A percentile compares a stretch with the other conserved stretches of the same genome.
phyloP scores from a whole-genome alignment of 1,139 yeast genomes.

The Lodderomyces margitis region DNA sequence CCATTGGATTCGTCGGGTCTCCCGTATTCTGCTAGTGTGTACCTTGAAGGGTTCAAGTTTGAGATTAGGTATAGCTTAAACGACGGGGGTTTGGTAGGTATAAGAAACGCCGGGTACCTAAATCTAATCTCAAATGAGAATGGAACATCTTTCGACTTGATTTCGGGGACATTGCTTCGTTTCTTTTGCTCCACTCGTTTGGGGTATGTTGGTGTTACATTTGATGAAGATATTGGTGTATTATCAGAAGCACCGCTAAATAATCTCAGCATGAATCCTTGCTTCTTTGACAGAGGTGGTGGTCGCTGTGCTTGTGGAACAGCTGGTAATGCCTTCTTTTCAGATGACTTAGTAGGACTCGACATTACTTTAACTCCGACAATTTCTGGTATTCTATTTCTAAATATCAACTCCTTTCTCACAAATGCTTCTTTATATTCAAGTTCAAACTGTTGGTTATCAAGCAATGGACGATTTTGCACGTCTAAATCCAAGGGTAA shows the following conservation, averaged over 20 bases:
- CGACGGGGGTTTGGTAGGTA: conserved; percentile 42
- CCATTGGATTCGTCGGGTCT: conserved; percentile 45
- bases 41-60: conserved; percentile 32
- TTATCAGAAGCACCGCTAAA: conserved; percentile 16
- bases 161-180: conserved; percentile 19
- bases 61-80: conserved; percentile 41
- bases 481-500: conserved; percentile 49
- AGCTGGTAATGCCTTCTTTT: conserved; percentile 20
- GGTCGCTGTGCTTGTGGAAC: conserved; percentile 16
- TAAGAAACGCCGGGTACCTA: conserved; percentile 43
- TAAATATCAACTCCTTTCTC: conserved; percentile 39
- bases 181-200: conserved; percentile 9
- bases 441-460: conserved; percentile 16
- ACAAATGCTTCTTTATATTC: conserved; percentile 41
- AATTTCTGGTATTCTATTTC: conserved; percentile 42
- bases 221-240: not conserved
- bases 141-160: conserved; percentile 39
- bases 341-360: conserved; percentile 3
- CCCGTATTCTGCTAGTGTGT: conserved; percentile 36
- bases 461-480: conserved; percentile 24
- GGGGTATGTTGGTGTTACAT: conserved; percentile 7
- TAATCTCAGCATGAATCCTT: conserved; percentile 23
- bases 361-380: conserved; percentile 29
- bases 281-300: conserved; percentile 16
- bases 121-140: conserved; percentile 49